Base-by-base conservation (phyloP, 345 rosid genomes). In the Salix suchowensis region DNA sequence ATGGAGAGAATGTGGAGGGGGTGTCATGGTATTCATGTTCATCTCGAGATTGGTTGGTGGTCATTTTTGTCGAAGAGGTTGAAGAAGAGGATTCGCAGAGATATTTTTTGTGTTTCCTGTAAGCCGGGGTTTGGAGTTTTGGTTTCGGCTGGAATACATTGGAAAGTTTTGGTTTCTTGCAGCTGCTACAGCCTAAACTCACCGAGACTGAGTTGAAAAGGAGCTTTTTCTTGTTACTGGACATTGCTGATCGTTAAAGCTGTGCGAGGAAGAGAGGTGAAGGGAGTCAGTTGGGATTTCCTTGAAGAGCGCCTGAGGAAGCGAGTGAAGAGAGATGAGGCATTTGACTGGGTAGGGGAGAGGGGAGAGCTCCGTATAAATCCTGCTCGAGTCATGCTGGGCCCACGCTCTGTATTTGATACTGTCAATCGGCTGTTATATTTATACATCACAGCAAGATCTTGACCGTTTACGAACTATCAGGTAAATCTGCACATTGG, bases 171-270 rank as follows among this genome's bases (percentile, higher is more conserved):
- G 89, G 86, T 78, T 78, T 85, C 83, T 80, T 86, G 88, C 94
- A 95, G 80, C 90, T 86, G 75, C 91, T 65, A 74, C 98, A 95
- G 64, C 93, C 93, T 28, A 90, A 58, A 88, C 84, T 86, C 23
- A 94, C 91, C 23, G 94, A 79, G 67, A 86, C 92, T 1, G 89
- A 72, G 83, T 85, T 92, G 40, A 86, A 81, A 60, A 75, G 69
- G 52, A 86, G 82, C 88, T 79, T 89, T 76, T 83, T 93, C 82
- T 82, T 87, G 82, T 44, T 74, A 32, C 80, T 70, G 26, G 88
- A 78, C 96, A 89, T 91, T 75, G 23, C 66, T 4, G 72, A 8
- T 12, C 2, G 61, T 12, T 30, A 75, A 28, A 42, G 4, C 23
- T 42, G n/a, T 1, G 70, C 34, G 5, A 16, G 60, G 65, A 23